phyloP scores from a whole-genome alignment of 1,139 yeast species.

The Blastobotrys ciferrii region DNA sequence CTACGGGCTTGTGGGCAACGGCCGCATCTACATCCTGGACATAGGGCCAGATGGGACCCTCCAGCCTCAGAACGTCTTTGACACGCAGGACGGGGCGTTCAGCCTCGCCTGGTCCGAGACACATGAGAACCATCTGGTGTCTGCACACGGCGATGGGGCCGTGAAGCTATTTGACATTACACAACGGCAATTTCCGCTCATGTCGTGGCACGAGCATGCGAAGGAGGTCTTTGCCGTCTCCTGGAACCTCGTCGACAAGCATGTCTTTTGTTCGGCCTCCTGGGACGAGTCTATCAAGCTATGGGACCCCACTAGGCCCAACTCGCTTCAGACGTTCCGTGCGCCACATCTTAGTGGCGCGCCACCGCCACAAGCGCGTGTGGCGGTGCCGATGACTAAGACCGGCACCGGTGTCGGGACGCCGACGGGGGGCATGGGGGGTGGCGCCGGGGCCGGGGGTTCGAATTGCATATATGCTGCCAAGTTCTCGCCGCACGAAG shows the following conservation, averaged over 20 bases:
- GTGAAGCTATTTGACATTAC: slow-evolving; percentile 74
- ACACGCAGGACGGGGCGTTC: slow-evolving; percentile 91
- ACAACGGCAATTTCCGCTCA: slow-evolving; percentile 64
- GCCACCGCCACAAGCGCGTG: slow-evolving; percentile 7
- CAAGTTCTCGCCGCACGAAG: slow-evolving; percentile 81
- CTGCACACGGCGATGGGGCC: slow-evolving; percentile 89
- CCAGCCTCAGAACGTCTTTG: slow-evolving; percentile 58
- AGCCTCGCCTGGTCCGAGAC: slow-evolving; percentile 88
- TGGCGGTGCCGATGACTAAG: no score
- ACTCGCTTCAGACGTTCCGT: slow-evolving; percentile 58
- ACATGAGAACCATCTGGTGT: slow-evolving; percentile 81
- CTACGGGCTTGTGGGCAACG: slow-evolving; percentile 93
- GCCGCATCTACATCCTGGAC: slow-evolving; percentile 67
- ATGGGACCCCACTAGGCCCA: slow-evolving; percentile 60
- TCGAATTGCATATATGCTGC: slow-evolving; percentile 63
- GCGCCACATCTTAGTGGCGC: slow-evolving; percentile 17
- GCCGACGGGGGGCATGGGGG: slow-evolving; percentile 34
- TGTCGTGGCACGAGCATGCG: slow-evolving; percentile 73
- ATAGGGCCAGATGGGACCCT: slow-evolving; percentile 67
- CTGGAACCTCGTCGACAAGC: slow-evolving; percentile 83
- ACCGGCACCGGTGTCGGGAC: slow-evolving; percentile 28
- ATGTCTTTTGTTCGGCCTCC: slow-evolving; percentile 68
- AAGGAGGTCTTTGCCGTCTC: slow-evolving; percentile 84
- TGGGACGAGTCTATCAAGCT: slow-evolving; percentile 92
- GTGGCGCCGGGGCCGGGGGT: slow-evolving; percentile 18